These are phyloP conservation scores for Diaporthe citriasiana DNA, from an alignment of 2,329 filamentous ascomycete genomes.

Conservation along the genomic window DNA sequence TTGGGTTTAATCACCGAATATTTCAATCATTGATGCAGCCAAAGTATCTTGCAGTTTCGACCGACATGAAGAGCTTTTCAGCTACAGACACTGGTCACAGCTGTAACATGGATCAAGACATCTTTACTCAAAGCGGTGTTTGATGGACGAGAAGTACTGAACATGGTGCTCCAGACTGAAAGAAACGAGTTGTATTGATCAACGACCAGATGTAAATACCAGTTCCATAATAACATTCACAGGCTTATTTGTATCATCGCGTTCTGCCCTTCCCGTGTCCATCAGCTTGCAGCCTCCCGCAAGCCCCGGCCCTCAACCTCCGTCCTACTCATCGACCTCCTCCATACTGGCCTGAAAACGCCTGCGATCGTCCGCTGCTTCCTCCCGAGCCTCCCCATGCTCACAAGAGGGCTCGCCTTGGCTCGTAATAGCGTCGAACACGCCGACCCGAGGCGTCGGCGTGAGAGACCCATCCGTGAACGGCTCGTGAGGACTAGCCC, in stretches of 20 bases:
- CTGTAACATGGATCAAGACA: neutral
- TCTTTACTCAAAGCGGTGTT: too few relatives aligned
- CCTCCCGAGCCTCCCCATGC: neutral
- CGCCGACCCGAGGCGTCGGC: neutral
- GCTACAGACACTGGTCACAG: too few relatives aligned
- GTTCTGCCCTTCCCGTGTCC: neutral
- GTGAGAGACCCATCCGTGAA: neutral
- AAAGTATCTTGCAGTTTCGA: neutral
- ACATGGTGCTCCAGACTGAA: neutral
- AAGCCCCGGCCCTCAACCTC: neutral
- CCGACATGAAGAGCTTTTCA: neutral
- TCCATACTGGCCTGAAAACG: constrained; percentile 7
- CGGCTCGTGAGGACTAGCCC: neutral
- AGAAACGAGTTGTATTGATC: constrained; percentile 4
- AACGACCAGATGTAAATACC: neutral
- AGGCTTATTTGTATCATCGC: too few relatives aligned
- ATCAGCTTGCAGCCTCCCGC: neutral
- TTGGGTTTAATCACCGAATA: neutral
- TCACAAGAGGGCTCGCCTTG: too few relatives aligned
- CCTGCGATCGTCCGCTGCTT: neutral
- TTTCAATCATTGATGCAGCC: too few relatives aligned
- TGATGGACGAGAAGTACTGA: neutral
- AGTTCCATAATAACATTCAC: neutral
- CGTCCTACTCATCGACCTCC: neutral
- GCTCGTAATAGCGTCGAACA: neutral